Conservation (phyloP, 495 filamentous ascomycete species). For the Penicillium desertorum region DNA sequence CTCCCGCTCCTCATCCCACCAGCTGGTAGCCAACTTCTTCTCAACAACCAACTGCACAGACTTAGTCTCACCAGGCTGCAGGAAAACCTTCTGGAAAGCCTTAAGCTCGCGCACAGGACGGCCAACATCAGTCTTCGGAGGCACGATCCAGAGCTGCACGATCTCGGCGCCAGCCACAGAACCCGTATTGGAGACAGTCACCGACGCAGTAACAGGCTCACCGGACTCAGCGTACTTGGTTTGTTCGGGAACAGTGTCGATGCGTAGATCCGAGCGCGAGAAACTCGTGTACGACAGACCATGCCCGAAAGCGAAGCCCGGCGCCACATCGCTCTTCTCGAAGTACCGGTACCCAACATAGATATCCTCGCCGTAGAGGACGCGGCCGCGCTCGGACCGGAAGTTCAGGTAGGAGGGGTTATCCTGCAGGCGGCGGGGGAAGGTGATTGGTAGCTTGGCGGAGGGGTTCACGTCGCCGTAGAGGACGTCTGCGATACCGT, state of each 20-base stretch:
- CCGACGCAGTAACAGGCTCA: slow-evolving; percentile 56
- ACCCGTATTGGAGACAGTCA: slow-evolving; percentile 71
- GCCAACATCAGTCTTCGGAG: slow-evolving; percentile 55
- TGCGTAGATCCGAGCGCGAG: slow-evolving; percentile 59
- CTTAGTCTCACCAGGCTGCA: slow-evolving; percentile 69
- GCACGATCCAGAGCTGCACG: slow-evolving; percentile 72
- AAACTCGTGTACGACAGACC: slow-evolving; percentile 83
- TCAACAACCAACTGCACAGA: slow-evolving; percentile 64
- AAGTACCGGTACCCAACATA: slow-evolving; percentile 85
- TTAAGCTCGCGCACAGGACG: slow-evolving; percentile 76
- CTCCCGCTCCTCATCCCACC: slow-evolving; percentile 69
- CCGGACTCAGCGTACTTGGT: slow-evolving; percentile 34
- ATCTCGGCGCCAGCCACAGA: slow-evolving; percentile 66
- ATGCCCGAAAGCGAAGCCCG: slow-evolving; percentile 79
- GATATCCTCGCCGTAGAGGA: slow-evolving; percentile 76
- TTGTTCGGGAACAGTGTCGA: slow-evolving; percentile 38
- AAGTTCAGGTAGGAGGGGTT: slow-evolving; percentile 77
- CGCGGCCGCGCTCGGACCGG: slow-evolving; percentile 72
- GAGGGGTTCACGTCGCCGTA: slow-evolving; percentile 57
- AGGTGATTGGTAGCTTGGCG: slow-evolving; percentile 58
- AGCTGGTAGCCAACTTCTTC: slow-evolving; percentile 74
- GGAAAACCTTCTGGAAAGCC: slow-evolving; percentile 74
- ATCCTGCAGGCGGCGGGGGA: slow-evolving; percentile 66
- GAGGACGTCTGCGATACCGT: slow-evolving; percentile 59
- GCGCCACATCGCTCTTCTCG: slow-evolving; percentile 63